phyloP scores from a whole-genome alignment of 2,329 filamentous ascomycete genomes.

The Pseudogymnoascus sp. region DNA sequence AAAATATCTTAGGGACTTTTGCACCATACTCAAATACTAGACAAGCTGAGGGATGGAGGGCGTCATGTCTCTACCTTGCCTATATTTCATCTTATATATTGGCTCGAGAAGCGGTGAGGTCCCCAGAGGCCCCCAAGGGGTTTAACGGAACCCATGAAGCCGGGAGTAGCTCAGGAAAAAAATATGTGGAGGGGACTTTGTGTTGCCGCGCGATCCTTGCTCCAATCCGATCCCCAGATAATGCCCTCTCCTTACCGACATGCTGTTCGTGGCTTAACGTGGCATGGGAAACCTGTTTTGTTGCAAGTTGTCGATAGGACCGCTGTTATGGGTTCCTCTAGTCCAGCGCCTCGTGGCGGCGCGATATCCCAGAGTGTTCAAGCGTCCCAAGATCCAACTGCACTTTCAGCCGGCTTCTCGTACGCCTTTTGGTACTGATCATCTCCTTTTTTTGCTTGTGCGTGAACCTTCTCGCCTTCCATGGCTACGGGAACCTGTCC shows the following conservation, averaged over 20 bases:
- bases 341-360: not conserved
- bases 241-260: not conserved
- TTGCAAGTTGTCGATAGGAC: not conserved
- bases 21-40: not conserved
- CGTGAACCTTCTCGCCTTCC: not conserved
- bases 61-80: not conserved
- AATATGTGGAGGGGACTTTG: not conserved
- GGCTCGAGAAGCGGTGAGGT: slow-evolving; percentile 5
- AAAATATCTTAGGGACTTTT: not conserved
- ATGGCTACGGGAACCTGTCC: not conserved
- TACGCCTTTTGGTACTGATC: not conserved
- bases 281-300: slow-evolving; percentile 1
- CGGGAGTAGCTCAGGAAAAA: not conserved
- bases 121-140: not conserved
- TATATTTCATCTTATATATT: slow-evolving; percentile 6
- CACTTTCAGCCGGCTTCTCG: not conserved
- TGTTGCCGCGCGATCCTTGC: slow-evolving; percentile 7
- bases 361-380: not conserved
- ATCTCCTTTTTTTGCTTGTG: not conserved
- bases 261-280: slow-evolving; percentile 6
- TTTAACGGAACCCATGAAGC: not conserved
- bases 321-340: not conserved
- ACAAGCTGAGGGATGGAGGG: not conserved
- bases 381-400: not conserved
- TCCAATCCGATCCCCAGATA: slow-evolving; percentile 8